These are phyloP conservation scores for Pelargonium fulgidum DNA, from an alignment of 441 rosid species.

Conservation along the genomic window DNA sequence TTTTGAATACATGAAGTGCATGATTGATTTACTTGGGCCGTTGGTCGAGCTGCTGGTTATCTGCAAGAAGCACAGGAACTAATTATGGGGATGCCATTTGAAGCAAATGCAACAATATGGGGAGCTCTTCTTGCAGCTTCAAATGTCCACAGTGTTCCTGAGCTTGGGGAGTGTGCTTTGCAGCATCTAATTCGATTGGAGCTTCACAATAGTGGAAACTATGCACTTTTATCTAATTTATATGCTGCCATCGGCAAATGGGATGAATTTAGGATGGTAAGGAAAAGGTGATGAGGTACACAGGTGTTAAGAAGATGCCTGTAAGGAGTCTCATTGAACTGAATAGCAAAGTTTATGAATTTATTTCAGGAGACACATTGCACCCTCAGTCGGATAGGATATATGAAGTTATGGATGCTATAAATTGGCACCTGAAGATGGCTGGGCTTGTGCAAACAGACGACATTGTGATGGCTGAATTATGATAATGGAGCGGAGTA, in stretches of 20 bases:
- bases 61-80: conserved; percentile 52
- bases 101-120: conserved; percentile 63
- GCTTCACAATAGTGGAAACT: conserved; percentile 64
- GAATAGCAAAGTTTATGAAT: conserved; percentile 40
- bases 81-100: conserved; percentile 51
- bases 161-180: conserved; percentile 47
- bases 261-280: conserved; percentile 46
- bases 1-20: conserved; percentile 44
- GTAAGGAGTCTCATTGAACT: conserved; percentile 66
- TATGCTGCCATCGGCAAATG: conserved; percentile 52
- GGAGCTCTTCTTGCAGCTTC: conserved; percentile 68
- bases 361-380: conserved; percentile 48
- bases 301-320: conserved; percentile 47
- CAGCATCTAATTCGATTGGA: conserved; percentile 40
- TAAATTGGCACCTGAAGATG: conserved; percentile 34
- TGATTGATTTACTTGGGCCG: conserved; percentile 63
- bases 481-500: conserved; percentile 7
- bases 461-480: conserved; percentile 20
- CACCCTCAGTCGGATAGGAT: conserved; percentile 40
- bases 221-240: conserved; percentile 48
- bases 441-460: conserved; percentile 21
- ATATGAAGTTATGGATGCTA: conserved; percentile 26
- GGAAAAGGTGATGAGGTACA: conserved; percentile 54
- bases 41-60: too few relatives aligned
- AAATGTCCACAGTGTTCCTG: conserved; percentile 38